Conservation (phyloP, 1,284 basidiomycete genomes). For the Ceraceosorus bombacis region DNA sequence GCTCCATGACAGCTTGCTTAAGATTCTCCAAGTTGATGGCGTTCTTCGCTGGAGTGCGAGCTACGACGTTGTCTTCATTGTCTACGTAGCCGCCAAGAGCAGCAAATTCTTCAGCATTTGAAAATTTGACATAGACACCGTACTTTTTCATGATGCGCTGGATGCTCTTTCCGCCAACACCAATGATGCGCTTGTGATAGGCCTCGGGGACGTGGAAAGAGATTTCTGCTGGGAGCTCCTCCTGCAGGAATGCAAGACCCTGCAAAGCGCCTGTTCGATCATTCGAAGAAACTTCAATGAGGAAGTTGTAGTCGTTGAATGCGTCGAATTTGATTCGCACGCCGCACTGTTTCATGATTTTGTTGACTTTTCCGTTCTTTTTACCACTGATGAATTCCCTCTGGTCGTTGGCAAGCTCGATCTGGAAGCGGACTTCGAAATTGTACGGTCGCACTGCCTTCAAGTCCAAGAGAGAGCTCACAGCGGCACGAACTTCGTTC, state of each 20-base stretch:
- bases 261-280: conserved; percentile 64
- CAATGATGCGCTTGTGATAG: conserved; percentile 98
- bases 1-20: conserved; percentile 93
- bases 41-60: conserved; percentile 94
- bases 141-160: conserved; percentile 99
- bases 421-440: conserved; percentile 95
- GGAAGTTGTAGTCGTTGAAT: conserved; percentile 96
- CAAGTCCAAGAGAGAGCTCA: conserved; percentile 77
- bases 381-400: conserved; percentile 76
- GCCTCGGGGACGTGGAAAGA: conserved; percentile 98
- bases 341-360: conserved; percentile 55
- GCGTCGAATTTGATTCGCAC: conserved; percentile 99
- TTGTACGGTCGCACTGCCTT: conserved; percentile 90
- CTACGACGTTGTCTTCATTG: conserved; percentile 97
- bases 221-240: conserved; percentile 95
- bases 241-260: conserved; percentile 81
- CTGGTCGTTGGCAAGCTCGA: conserved; percentile 94
- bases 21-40: conserved; percentile 89
- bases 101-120: conserved; percentile 95
- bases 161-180: conserved; percentile 95
- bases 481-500: conserved; percentile 76
- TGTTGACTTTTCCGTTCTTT: conserved; percentile 53
- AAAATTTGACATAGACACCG: conserved; percentile 98
- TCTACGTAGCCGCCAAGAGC: conserved; percentile 89
- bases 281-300: conserved; percentile 66